A percentile compares a stretch with the other conserved stretches of the same genome.
phyloP scores from a whole-genome alignment of 495 filamentous ascomycete genomes.

The Penicillium alfredii region DNA sequence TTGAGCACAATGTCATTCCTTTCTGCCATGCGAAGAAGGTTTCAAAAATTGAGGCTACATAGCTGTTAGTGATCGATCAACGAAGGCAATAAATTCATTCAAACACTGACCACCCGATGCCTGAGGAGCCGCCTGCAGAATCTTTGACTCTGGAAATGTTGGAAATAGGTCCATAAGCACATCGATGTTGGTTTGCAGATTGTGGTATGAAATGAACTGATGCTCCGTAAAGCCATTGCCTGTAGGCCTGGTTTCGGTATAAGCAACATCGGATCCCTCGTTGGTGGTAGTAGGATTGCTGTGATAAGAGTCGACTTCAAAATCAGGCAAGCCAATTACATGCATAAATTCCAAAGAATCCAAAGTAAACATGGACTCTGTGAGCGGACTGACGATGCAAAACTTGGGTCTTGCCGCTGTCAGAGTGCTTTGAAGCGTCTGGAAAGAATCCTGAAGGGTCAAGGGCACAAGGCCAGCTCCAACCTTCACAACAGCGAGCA shows the following conservation, averaged over 20 bases:
- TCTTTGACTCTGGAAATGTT: conserved; percentile 32
- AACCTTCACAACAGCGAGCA: conserved; percentile 65
- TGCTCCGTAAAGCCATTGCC: conserved; percentile 65
- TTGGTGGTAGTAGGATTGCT: conserved; percentile 21
- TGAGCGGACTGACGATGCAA: conserved; percentile 37
- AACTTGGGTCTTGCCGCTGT: conserved; percentile 41
- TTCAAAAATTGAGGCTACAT: conserved; percentile 66
- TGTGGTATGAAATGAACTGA: conserved; percentile 61
- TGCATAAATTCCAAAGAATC: conserved; percentile 13
- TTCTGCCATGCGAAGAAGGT: conserved; percentile 71
- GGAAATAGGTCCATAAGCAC: conserved; percentile 57
- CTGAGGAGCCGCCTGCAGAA: conserved; percentile 69
- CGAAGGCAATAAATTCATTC: background rate
- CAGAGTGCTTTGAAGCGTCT: conserved; percentile 51
- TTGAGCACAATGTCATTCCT: conserved; percentile 68
- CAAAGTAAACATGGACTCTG: conserved; percentile 1
- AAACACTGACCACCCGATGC: conserved; percentile 54
- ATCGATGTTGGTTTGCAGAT: conserved; percentile 62
- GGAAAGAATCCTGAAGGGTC: conserved; percentile 53
- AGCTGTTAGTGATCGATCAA: conserved; percentile 3
- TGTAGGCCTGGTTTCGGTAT: conserved; percentile 62
- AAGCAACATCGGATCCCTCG: conserved; percentile 29
- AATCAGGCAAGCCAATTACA: conserved; percentile 26
- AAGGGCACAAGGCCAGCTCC: conserved; percentile 72
- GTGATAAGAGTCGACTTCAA: conserved; percentile 20